Evolutionary conservation across 805 yeast genomes (phyloP).

Genomic region (Dipodascus albidus): DNA sequence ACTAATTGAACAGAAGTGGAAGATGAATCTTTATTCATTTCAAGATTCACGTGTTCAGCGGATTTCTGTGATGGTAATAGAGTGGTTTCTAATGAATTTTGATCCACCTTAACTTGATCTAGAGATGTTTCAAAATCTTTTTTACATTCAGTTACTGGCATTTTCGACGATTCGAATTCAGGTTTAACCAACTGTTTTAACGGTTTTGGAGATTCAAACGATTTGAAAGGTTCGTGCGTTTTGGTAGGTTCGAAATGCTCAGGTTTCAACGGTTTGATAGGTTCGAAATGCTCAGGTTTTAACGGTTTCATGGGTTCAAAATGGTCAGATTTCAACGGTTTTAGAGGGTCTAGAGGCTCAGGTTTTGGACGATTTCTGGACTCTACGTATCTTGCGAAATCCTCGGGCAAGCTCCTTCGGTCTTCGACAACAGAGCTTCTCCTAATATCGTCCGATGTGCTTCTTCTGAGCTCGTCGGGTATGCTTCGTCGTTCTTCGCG

Average conservation of each 20-base stretch:
- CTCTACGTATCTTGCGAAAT: not conserved
- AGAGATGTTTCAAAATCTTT: not conserved
- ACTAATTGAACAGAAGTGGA: not conserved
- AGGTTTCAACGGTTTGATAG: too few relatives aligned
- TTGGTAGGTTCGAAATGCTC: too few relatives aligned
- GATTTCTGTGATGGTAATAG: not conserved
- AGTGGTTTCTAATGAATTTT: not conserved
- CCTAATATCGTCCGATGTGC: not conserved
- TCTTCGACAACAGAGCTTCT: not conserved
- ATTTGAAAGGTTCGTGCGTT: too few relatives aligned
- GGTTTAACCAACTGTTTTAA: too few relatives aligned
- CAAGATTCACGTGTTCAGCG: not conserved
- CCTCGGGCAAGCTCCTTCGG: not conserved
- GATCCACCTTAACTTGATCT: not conserved
- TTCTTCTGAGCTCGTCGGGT: not conserved
- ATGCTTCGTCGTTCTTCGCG: not conserved
- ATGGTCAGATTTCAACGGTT: too few relatives aligned
- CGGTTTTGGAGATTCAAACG: too few relatives aligned
- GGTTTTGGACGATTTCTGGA: not conserved
- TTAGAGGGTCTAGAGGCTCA: too few relatives aligned
- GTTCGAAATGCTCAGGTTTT: too few relatives aligned
- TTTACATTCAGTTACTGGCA: too few relatives aligned
- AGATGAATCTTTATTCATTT: not conserved
- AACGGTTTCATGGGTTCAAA: too few relatives aligned
- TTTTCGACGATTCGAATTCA: too few relatives aligned